Evolutionary conservation across 1,284 basidiomycete species (phyloP).

Genomic region (Rhodotorula glutinis): DNA sequence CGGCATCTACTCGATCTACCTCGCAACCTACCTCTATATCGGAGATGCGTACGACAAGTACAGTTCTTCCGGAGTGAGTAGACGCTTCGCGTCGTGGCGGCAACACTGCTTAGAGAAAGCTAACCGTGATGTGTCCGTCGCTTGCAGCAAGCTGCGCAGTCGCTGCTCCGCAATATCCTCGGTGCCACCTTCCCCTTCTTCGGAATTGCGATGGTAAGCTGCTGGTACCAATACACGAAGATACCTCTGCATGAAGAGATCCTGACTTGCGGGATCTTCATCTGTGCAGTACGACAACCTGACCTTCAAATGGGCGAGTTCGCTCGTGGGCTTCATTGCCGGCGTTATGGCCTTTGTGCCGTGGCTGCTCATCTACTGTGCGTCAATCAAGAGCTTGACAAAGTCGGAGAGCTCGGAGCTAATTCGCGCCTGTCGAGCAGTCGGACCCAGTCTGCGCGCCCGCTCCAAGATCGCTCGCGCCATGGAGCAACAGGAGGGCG

Average conservation of each 20-base stretch:
- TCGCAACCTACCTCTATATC: conserved; percentile 38
- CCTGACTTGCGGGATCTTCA: background rate
- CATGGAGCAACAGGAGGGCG: conserved; percentile 34
- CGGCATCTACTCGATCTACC: conserved; percentile 37
- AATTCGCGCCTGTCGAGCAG: background rate
- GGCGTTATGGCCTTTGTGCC: conserved; percentile 46
- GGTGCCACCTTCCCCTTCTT: conserved; percentile 46
- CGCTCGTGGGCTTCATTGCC: conserved; percentile 40
- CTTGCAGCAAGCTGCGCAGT: conserved; percentile 47
- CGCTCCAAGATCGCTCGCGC: conserved; percentile 47
- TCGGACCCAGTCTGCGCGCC: conserved; percentile 45
- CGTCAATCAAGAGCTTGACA: background rate
- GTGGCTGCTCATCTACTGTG: conserved; percentile 46
- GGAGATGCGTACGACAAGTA: conserved; percentile 31
- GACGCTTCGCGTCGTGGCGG: too few relatives aligned
- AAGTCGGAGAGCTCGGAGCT: background rate
- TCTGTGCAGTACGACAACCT: conserved; percentile 43
- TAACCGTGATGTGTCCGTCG: background rate
- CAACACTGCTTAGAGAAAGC: too few relatives aligned
- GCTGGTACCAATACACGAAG: too few relatives aligned
- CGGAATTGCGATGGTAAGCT: conserved; percentile 41
- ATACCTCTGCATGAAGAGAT: too few relatives aligned
- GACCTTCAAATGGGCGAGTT: conserved; percentile 46
- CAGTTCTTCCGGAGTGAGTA: conserved; percentile 25
- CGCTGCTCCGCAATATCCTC: conserved; percentile 47